Evolutionary conservation across 2,329 filamentous ascomycete species (phyloP).

Genomic region (Myriosclerotinia duriaeana): DNA sequence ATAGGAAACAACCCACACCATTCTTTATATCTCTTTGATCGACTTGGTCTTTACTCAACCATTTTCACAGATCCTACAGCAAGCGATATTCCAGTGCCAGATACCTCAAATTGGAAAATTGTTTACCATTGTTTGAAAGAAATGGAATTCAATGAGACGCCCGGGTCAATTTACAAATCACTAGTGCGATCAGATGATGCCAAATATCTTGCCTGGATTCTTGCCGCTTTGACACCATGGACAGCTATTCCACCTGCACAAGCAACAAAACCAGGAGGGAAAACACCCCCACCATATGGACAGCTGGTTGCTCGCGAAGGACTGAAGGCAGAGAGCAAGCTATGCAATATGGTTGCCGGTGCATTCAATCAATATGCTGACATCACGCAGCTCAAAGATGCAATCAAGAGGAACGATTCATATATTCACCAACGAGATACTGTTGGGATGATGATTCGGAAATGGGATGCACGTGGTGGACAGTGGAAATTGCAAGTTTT

Average conservation of each 20-base stretch:
- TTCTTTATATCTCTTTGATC: constrained; percentile 64
- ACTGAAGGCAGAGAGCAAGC: constrained; percentile 75
- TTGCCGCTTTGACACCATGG: constrained; percentile 76
- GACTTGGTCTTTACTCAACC: constrained; percentile 65
- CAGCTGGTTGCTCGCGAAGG: constrained; percentile 71
- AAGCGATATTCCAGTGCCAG: constrained; percentile 53
- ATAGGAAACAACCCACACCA: constrained; percentile 58
- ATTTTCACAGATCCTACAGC: constrained; percentile 70
- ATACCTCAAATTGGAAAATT: constrained; percentile 58
- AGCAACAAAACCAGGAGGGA: constrained; percentile 45
- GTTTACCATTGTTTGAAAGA: constrained; percentile 64
- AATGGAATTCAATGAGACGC: constrained; percentile 47
- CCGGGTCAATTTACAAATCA: constrained; percentile 50
- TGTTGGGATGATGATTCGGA: constrained; percentile 72
- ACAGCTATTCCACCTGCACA: constrained; percentile 49
- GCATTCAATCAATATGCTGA: constrained; percentile 61
- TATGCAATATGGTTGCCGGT: constrained; percentile 65
- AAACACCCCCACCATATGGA: constrained; percentile 57
- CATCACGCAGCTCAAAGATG: constrained; percentile 62
- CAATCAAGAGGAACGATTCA: constrained; percentile 49
- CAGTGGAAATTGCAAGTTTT: constrained; percentile 72
- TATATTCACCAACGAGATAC: constrained; percentile 57
- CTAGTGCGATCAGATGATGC: constrained; percentile 65
- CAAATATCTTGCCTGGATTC: constrained; percentile 71
- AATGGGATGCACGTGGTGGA: constrained; percentile 61